Conservation (phyloP, 768 basidiomycete genomes). For the Suillus fuscotomentosus region DNA sequence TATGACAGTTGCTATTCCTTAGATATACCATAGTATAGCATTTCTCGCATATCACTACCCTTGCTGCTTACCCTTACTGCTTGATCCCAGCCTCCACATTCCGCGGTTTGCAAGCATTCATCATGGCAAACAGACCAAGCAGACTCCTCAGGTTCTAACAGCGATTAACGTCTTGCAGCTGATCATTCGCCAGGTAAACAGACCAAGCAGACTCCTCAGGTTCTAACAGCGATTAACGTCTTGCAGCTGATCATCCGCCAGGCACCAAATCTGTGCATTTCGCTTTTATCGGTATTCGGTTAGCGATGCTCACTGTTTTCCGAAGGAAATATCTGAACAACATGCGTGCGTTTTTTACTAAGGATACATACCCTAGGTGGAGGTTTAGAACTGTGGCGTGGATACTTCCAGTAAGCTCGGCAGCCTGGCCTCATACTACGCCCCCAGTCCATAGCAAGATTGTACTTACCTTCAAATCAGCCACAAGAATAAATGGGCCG, state of each 20-base stretch:
- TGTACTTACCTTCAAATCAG: too few relatives aligned
- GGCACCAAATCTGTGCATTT: conserved; percentile 41
- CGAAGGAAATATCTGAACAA: conserved; percentile 46
- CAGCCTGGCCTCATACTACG: too few relatives aligned
- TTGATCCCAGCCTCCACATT: too few relatives aligned
- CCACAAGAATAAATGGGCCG: too few relatives aligned
- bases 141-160: conserved; percentile 28
- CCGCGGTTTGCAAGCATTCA: conserved; percentile 23
- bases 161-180: conserved; percentile 33
- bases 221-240: conserved; percentile 14
- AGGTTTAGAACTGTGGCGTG: conserved; percentile 44
- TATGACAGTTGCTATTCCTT: too few relatives aligned
- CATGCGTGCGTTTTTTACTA: conserved; percentile 43
- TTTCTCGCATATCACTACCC: too few relatives aligned
- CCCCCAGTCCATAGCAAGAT: too few relatives aligned
- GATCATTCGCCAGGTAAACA: too few relatives aligned
- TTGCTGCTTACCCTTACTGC: too few relatives aligned
- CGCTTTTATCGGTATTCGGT: neutral
- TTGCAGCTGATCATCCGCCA: conserved; percentile 51
- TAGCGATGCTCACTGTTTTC: neutral
- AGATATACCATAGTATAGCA: too few relatives aligned
- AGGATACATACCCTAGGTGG: conserved; percentile 23
- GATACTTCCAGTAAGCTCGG: conserved; percentile 48
- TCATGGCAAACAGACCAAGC: conserved; percentile 23
- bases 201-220: too few relatives aligned